These are phyloP conservation scores for Pichia exigua DNA, from an alignment of 805 yeast species.

Conservation along the genomic window DNA sequence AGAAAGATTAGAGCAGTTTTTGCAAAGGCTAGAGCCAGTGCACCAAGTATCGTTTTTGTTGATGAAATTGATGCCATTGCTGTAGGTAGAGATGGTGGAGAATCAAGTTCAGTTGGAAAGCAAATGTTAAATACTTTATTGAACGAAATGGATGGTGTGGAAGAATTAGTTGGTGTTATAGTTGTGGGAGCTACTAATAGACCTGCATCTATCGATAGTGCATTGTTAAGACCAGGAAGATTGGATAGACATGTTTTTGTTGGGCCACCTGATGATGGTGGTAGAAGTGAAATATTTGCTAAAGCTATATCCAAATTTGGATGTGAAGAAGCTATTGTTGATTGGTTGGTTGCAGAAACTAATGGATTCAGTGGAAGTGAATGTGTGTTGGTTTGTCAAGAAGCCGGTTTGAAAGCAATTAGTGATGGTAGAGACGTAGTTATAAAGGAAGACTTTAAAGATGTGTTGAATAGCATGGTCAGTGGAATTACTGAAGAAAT, in stretches of 20 bases:
- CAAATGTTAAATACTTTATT: conserved; percentile 85
- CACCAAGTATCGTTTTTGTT: conserved; percentile 90
- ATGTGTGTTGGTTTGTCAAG: conserved; percentile 84
- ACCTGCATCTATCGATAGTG: conserved; percentile 90
- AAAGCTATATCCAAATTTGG: conserved; percentile 65
- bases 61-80: conserved; percentile 96
- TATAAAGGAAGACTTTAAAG: conserved; percentile 40
- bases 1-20: conserved; percentile 91
- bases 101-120: conserved; percentile 61
- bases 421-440: conserved; percentile 36
- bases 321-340: conserved; percentile 30
- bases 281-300: conserved; percentile 67
- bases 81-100: conserved; percentile 58
- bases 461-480: conserved; percentile 60
- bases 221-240: conserved; percentile 91
- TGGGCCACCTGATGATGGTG: conserved; percentile 79
- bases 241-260: conserved; percentile 90
- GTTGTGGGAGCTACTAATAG: conserved; percentile 95
- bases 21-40: conserved; percentile 83
- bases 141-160: conserved; percentile 97
- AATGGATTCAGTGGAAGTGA: conserved; percentile 98
- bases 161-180: conserved; percentile 86
- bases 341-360: conserved; percentile 49
- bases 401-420: conserved; percentile 91
- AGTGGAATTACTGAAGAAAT: conserved; percentile 80